Percentiles rank a stretch among this genome's conserved stretches.
Evolutionary conservation across 306 rosid species (phyloP).

Genomic region (Sicyos edulis): DNA sequence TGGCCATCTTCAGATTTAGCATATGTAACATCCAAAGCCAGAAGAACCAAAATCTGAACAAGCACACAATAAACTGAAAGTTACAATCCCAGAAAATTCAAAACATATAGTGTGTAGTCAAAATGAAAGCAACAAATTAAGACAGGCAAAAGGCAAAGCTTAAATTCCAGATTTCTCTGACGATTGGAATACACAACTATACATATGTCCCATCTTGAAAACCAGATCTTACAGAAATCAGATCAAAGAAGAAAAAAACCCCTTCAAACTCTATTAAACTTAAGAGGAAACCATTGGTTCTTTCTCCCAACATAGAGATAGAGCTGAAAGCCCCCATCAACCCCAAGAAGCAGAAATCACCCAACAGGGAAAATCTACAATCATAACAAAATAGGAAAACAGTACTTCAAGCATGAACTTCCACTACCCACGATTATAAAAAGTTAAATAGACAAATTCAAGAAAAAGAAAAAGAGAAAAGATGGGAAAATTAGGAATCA

Average conservation of each 20-base stretch:
- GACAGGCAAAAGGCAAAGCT: background rate
- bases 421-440: background rate
- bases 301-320: background rate
- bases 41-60: constrained; percentile 58
- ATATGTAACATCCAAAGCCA: constrained; percentile 43
- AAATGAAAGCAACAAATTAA: too few relatives aligned
- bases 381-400: too few relatives aligned
- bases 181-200: background rate
- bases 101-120: background rate
- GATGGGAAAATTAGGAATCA: constrained; percentile 1
- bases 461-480: background rate
- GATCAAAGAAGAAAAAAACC: constrained; percentile 15
- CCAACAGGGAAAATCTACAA: background rate
- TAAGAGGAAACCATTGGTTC: background rate
- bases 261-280: background rate
- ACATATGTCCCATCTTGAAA: too few relatives aligned
- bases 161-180: constrained; percentile 1
- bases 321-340: constrained; percentile 7
- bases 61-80: background rate
- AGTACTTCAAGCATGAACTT: background rate
- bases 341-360: constrained; percentile 15
- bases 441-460: background rate
- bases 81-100: background rate
- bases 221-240: background rate
- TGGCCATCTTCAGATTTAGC: constrained; percentile 39